phyloP scores from a whole-genome alignment of 139 green algal species.

The Diplosphaera chodatii region DNA sequence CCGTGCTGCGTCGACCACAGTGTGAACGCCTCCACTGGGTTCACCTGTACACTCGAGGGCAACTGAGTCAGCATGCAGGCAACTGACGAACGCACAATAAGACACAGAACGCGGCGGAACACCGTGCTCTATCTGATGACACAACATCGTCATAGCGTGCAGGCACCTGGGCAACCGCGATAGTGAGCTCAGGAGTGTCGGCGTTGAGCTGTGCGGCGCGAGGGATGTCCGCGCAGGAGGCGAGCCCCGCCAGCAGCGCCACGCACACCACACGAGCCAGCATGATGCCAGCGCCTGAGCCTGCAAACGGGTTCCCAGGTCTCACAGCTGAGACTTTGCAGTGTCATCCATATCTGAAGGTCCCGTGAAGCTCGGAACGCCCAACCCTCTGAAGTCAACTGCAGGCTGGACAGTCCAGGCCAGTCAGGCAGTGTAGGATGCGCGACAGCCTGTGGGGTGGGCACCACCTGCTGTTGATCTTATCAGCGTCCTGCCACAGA shows the following conservation, averaged over 20 bases:
- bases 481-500: too few relatives aligned
- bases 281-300: too few relatives aligned
- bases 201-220: background rate
- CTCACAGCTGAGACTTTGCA: too few relatives aligned
- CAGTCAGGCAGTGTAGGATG: too few relatives aligned
- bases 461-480: too few relatives aligned
- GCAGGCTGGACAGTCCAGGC: too few relatives aligned
- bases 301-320: too few relatives aligned
- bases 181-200: background rate
- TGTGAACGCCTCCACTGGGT: slow-evolving; percentile 21
- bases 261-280: background rate
- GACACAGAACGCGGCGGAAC: too few relatives aligned
- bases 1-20: slow-evolving; percentile 9
- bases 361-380: too few relatives aligned
- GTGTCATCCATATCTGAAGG: too few relatives aligned
- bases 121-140: background rate
- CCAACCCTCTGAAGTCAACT: too few relatives aligned
- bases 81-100: background rate
- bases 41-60: slow-evolving; percentile 16
- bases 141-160: background rate
- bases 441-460: too few relatives aligned
- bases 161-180: background rate
- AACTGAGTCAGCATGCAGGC: background rate
- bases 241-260: background rate
- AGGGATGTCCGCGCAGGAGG: background rate